These are phyloP conservation scores for Geotrichum histeridarum DNA, from an alignment of 1,139 yeast species.

Conservation along the genomic window DNA sequence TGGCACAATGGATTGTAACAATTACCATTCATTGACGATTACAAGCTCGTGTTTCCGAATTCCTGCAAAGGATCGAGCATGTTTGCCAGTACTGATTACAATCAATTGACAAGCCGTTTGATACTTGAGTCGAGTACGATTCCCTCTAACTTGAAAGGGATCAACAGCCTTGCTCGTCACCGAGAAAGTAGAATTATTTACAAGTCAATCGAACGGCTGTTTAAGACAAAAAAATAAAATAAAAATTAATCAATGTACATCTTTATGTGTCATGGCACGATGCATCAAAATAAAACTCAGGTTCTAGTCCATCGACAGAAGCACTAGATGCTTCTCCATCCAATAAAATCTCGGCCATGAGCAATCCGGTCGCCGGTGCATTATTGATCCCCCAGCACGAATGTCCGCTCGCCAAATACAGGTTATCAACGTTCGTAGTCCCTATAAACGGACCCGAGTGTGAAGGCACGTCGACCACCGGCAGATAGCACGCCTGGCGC, in stretches of 20 bases:
- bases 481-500: constrained; percentile 92
- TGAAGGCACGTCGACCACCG: constrained; percentile 88
- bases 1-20: no score
- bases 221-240: neutral
- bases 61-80: no score
- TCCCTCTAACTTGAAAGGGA: no score
- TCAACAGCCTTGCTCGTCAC: no score
- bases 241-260: neutral
- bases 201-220: no score
- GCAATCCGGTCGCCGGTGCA: constrained; percentile 93
- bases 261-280: constrained; percentile 7
- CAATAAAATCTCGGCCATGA: constrained; percentile 78
- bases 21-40: no score
- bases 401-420: constrained; percentile 86
- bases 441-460: constrained; percentile 93
- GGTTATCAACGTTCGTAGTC: constrained; percentile 75
- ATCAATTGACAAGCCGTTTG: no score
- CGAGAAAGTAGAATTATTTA: neutral
- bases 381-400: constrained; percentile 98
- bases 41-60: no score
- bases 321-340: constrained; percentile 83
- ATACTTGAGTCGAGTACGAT: no score
- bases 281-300: constrained; percentile 68
- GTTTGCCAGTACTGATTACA: no score
- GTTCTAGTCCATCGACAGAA: constrained; percentile 75